Evolutionary conservation across 192 early-diverging fungal genomes (phyloP).

Genomic region (Ambispora gerdemannii): DNA sequence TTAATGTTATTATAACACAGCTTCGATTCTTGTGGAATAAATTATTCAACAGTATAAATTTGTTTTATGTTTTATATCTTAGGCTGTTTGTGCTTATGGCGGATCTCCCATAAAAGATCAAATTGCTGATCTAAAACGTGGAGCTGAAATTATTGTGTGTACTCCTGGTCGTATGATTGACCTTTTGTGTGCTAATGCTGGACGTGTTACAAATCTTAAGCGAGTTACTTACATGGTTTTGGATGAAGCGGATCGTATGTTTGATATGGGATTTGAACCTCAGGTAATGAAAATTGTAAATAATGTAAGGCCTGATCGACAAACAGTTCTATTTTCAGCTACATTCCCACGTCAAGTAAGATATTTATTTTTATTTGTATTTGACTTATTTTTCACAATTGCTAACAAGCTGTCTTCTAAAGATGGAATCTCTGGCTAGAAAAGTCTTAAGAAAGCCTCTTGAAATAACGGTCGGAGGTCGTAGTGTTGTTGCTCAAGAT

Average conservation of each 20-base stretch:
- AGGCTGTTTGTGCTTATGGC: slow-evolving; percentile 85
- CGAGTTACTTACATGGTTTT: slow-evolving; percentile 93
- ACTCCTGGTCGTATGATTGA: slow-evolving; percentile 92
- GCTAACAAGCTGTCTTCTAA: neutral
- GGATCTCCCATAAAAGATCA: slow-evolving; percentile 85
- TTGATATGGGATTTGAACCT: slow-evolving; percentile 98
- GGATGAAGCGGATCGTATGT: slow-evolving; percentile 97
- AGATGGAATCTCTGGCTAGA: slow-evolving; percentile 91
- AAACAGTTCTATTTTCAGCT: slow-evolving; percentile 90
- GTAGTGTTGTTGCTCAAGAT: slow-evolving; percentile 82
- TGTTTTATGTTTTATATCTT: slow-evolving; percentile 8
- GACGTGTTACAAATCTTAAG: slow-evolving; percentile 80
- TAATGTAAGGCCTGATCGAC: slow-evolving; percentile 81
- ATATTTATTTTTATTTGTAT: neutral
- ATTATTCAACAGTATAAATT: neutral
- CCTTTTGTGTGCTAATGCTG: slow-evolving; percentile 80
- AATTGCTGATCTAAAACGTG: slow-evolving; percentile 84
- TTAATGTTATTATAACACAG: neutral
- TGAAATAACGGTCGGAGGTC: slow-evolving; percentile 94
- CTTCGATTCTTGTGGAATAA: neutral
- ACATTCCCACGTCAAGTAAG: slow-evolving; percentile 86
- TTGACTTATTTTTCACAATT: neutral
- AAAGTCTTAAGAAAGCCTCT: slow-evolving; percentile 88
- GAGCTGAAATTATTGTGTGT: slow-evolving; percentile 89
- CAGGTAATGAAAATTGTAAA: slow-evolving; percentile 95